Conservation (phyloP, 352 stramenopile genomes). For the Pythium folliculosum region DNA sequence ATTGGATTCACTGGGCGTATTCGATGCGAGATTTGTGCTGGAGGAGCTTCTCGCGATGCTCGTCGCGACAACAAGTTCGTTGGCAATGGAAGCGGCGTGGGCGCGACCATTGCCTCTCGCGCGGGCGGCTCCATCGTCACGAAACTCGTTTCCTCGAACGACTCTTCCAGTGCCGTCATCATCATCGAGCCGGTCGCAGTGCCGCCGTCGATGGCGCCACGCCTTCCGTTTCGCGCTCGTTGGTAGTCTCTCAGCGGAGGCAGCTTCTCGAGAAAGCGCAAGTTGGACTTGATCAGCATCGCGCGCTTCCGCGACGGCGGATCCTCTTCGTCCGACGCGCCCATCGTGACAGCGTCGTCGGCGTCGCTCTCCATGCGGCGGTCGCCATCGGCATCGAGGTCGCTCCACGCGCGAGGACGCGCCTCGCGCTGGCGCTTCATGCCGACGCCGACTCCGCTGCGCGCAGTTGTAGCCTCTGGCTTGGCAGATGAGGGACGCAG, state of each 20-base stretch:
- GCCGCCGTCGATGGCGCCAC: constrained; percentile 66
- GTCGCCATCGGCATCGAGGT: constrained; percentile 19
- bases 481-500: neutral
- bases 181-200: constrained; percentile 35
- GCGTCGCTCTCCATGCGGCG: constrained; percentile 17
- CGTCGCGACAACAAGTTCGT: neutral
- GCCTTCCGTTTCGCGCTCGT: constrained; percentile 52
- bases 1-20: constrained; percentile 9
- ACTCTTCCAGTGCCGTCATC: constrained; percentile 66
- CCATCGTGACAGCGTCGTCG: constrained; percentile 7
- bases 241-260: constrained; percentile 62
- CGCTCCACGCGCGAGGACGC: constrained; percentile 2
- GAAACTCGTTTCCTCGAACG: constrained; percentile 73
- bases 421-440: constrained; percentile 29
- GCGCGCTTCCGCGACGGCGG: constrained; percentile 44
- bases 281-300: constrained; percentile 54
- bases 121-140: constrained; percentile 45
- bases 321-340: constrained; percentile 16
- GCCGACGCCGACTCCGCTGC: neutral
- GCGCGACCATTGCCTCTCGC: constrained; percentile 46
- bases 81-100: constrained; percentile 22
- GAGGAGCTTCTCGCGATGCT: constrained; percentile 2
- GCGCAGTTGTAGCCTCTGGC: neutral
- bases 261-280: constrained; percentile 73
- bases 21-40: constrained; percentile 1